Evolutionary conservation across 1,139 yeast species (phyloP).

Genomic region (Magnusiomyces fungicola): DNA sequence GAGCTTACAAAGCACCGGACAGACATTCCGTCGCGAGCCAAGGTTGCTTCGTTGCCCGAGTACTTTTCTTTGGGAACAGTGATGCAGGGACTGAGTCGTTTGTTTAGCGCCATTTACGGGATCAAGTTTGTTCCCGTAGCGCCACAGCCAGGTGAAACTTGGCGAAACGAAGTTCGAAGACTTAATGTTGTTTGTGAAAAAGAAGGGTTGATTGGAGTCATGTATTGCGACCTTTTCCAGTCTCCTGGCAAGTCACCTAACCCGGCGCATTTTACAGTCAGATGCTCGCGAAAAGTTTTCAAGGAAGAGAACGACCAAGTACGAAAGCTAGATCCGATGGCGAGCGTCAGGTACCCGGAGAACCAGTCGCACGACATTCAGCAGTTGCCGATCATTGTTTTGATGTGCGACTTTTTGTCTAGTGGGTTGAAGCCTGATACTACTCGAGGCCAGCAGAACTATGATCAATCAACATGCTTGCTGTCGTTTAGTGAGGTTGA

Average conservation of each 20-base stretch:
- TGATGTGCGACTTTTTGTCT: conserved; percentile 76
- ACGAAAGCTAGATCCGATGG: conserved; percentile 14
- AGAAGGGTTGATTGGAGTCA: conserved; percentile 54
- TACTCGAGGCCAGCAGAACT: conserved; percentile 9
- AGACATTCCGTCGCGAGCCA: conserved; percentile 19
- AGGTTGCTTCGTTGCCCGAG: conserved; percentile 21
- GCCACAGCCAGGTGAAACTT: conserved; percentile 68
- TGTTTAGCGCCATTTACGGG: conserved; percentile 69
- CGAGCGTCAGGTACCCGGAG: conserved; percentile 24
- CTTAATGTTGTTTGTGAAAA: conserved; percentile 59
- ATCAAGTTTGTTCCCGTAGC: conserved; percentile 63
- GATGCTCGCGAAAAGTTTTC: conserved; percentile 74
- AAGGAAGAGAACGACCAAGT: conserved; percentile 37
- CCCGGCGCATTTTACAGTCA: conserved; percentile 97
- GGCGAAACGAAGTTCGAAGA: conserved; percentile 86
- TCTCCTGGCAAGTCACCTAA: conserved; percentile 53
- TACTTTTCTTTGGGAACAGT: conserved; percentile 85
- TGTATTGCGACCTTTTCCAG: conserved; percentile 62
- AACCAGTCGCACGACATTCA: conserved; percentile 37
- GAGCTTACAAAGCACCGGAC: conserved; percentile 11
- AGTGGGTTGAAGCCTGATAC: background rate
- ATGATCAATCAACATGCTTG: conserved; percentile 34
- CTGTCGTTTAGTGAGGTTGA: conserved; percentile 75
- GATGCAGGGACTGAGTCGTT: conserved; percentile 68
- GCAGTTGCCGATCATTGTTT: conserved; percentile 84